Conservation (phyloP, 2,329 filamentous ascomycete genomes). For the Talaromyces marneffei region DNA sequence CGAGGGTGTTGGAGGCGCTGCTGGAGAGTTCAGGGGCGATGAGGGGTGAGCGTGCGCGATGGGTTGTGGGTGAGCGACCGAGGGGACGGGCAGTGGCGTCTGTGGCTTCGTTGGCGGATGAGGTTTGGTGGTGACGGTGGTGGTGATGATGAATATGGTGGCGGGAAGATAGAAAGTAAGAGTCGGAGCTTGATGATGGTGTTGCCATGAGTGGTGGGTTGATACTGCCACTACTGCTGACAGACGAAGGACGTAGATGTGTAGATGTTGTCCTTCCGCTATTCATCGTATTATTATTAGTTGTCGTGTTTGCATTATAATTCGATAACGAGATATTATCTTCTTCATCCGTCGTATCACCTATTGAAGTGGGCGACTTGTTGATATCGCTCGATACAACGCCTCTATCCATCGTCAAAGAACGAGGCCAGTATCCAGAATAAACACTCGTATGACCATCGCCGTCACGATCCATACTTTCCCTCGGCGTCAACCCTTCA, state of each 20-base stretch:
- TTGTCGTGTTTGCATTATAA: constrained; percentile 29
- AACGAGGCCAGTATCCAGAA: constrained; percentile 6
- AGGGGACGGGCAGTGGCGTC: not conserved
- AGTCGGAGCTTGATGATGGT: constrained; percentile 56
- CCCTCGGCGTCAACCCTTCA: constrained; percentile 9
- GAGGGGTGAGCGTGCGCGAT: constrained; percentile 35
- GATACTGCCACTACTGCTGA: constrained; percentile 15
- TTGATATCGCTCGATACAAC: constrained; percentile 25
- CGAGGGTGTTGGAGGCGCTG: constrained; percentile 15
- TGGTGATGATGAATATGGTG: not conserved
- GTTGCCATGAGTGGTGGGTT: constrained; percentile 26
- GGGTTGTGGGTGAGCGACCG: constrained; percentile 17
- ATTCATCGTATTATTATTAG: constrained; percentile 21
- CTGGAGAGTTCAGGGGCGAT: constrained; percentile 23
- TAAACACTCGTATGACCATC: constrained; percentile 11
- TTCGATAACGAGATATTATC: constrained; percentile 63
- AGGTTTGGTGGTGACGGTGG: not conserved
- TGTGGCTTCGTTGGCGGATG: constrained; percentile 24
- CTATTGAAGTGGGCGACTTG: constrained; percentile 44
- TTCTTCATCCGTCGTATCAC: constrained; percentile 77
- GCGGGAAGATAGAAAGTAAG: constrained; percentile 51
- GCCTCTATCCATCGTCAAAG: constrained; percentile 6
- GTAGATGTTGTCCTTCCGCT: constrained; percentile 7
- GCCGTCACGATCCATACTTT: constrained; percentile 16
- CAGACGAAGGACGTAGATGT: constrained; percentile 18